Base-by-base conservation (phyloP, 805 yeast genomes). In the Metschnikowia baotianmanensis region DNA sequence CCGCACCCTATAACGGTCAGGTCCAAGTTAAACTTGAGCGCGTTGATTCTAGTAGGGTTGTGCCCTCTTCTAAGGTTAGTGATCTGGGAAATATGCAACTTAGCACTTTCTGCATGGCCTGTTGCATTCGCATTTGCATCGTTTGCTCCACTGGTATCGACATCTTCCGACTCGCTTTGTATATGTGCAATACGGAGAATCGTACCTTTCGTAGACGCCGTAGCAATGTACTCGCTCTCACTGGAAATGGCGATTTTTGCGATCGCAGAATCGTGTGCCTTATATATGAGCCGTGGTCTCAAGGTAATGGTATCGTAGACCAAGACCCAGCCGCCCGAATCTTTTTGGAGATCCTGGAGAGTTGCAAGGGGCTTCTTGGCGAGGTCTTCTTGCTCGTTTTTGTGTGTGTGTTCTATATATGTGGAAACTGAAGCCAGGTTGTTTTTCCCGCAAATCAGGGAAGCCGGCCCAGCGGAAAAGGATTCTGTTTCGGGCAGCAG, bases 151-250 rank as follows among this genome's bases (percentile, higher is more conserved):
- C n/a, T n/a, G n/a, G n/a, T n/a, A n/a, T n/a, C n/a, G n/a, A n/a
- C n/a, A n/a, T n/a, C n/a, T n/a, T n/a, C n/a, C n/a, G 38, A 40
- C 8, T 17, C 31, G 4, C 19, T 24, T 21, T 39, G 33, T 6
- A 63, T 38, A 42, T 57, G 60, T 42, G 61, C 60, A 3, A 67
- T 65, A 12, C 74, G 52, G 1, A 70, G 55, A 11, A 70, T 69
- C 7, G 75, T 70, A 6, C 75, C 75, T 43, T 67, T 70, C 15
- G 59, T 46, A 1, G 72, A 65, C 3, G 75, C 74, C 2, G 73
- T 64, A 3, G 72, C 72, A 7, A 70, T 60, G 15, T 53, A 53
- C 12, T 41, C 31, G 34, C 56, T 52, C 29, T 61, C 58, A 13
- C 51, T 55, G 5, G 66, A 51, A 1, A 65, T 54, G 23, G 61